A percentile compares a stretch with the other conserved stretches of the same genome.
phyloP scores from a whole-genome alignment of 495 filamentous ascomycete genomes.

The Aspergillus funiculosus region DNA sequence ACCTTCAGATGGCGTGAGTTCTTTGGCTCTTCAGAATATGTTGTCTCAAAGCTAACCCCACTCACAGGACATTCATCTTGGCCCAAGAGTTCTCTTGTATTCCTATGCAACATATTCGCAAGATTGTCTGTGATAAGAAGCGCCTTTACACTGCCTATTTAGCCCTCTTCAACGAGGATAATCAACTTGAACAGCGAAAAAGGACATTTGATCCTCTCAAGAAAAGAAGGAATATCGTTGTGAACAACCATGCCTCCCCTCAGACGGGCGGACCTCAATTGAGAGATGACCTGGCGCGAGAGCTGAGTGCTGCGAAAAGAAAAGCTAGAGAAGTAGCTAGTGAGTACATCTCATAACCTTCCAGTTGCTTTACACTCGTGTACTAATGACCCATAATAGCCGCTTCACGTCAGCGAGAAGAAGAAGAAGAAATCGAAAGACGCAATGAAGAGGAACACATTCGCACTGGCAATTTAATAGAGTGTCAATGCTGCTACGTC shows the following conservation, averaged over 20 bases:
- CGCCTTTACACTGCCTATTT: conserved; percentile 18
- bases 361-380: neutral
- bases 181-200: neutral
- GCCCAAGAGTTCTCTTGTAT: conserved; percentile 14
- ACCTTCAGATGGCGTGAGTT: conserved; percentile 14
- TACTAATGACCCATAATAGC: conserved; percentile 2
- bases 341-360: neutral
- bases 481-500: conserved; percentile 67
- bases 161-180: conserved; percentile 10
- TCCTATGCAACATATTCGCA: conserved; percentile 11
- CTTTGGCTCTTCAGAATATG: neutral
- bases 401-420: conserved; percentile 23
- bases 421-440: conserved; percentile 38
- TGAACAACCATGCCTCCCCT: neutral
- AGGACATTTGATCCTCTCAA: neutral
- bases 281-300: conserved; percentile 16
- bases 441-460: conserved; percentile 43
- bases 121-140: conserved; percentile 11
- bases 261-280: neutral
- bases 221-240: neutral
- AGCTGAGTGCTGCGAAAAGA: conserved; percentile 30
- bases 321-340: conserved; percentile 11
- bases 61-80: conserved; percentile 7
- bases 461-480: conserved; percentile 37
- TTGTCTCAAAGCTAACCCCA: neutral